Percentiles rank a stretch among this genome's conserved stretches.
Evolutionary conservation across 352 stramenopile species (phyloP).

Genomic region (Pythium dissotocum): DNA sequence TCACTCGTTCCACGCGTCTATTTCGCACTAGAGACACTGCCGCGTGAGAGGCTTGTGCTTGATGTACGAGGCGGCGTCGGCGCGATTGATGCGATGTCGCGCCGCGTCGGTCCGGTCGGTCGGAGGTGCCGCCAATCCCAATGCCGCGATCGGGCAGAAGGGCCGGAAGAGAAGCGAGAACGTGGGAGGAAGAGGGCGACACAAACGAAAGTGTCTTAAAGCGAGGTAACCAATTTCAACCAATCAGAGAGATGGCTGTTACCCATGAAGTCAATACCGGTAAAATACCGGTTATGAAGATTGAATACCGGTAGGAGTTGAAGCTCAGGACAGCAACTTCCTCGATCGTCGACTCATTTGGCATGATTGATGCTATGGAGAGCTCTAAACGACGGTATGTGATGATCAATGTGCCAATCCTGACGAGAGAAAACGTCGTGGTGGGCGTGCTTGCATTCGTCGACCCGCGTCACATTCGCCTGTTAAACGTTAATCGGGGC

Average conservation of each 20-base stretch:
- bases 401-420: too few relatives aligned
- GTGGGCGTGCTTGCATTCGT: too few relatives aligned
- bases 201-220: slow-evolving; percentile 14
- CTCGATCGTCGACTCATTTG: too few relatives aligned
- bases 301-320: slow-evolving; percentile 5
- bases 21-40: background rate
- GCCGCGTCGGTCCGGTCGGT: background rate
- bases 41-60: background rate
- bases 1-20: background rate
- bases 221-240: slow-evolving; percentile 12
- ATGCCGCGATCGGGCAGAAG: background rate
- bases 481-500: background rate
- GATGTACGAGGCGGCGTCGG: background rate
- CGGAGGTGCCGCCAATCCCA: background rate
- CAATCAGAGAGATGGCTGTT: background rate
- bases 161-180: slow-evolving; percentile 10
- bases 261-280: background rate
- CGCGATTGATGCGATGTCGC: background rate
- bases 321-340: background rate
- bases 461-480: background rate
- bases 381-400: too few relatives aligned
- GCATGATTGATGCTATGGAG: too few relatives aligned
- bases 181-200: background rate
- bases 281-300: slow-evolving; percentile 1
- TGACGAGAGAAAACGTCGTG: too few relatives aligned